Base-by-base conservation (phyloP, 371 early-diverging fungal genomes). In the Mortierella sp. region DNA sequence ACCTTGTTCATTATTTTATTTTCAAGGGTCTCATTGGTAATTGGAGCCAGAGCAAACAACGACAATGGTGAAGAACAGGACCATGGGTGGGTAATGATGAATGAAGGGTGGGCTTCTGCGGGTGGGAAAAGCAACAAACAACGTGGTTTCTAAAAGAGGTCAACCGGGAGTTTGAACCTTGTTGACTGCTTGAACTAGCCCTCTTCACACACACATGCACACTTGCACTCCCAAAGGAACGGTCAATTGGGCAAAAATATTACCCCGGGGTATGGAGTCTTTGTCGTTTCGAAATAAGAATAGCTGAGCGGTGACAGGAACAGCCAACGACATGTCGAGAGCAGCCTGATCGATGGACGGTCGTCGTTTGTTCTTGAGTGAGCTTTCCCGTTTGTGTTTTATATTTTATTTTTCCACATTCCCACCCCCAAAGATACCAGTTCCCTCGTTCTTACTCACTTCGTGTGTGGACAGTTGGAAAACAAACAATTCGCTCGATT, bases 91-190 rank as follows among this genome's bases (percentile, higher is more conserved):
- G 51, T 37, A 31, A 53, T 9, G 61, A 5, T 61, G 69, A 78
- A 61, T 9, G 53, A 34, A n/a, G 51, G 28, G 54, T 31, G 26
- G 53, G 72, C n/a, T 24, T 11, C 40, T 54, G 16, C 19, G 44
- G 14, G 26, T 44, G 54, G n/a, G 53, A 28, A 26, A 44, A 28
- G 21, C 19, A 40, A 57, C 61, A 44, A 44, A 26, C 48, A 34
- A 31, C 59, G 75, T 46, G 53, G 76, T 43, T 46, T 73, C 55
- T 59, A 72, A 72, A 64, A 70, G 79, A 71, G 69, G 67, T 16
- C 57, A 77, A n/a, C 77, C 72, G 78, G 78, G 78, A 69, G 73
- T 55, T 55, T 79, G 69, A 79, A 74, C 74, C 71, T 70, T 71
- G 51, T 21, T 43, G 48, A 11, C 48, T 28, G 19, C 40, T 19